Conservation (phyloP, 768 basidiomycete genomes). For the Serendipita sp. region DNA sequence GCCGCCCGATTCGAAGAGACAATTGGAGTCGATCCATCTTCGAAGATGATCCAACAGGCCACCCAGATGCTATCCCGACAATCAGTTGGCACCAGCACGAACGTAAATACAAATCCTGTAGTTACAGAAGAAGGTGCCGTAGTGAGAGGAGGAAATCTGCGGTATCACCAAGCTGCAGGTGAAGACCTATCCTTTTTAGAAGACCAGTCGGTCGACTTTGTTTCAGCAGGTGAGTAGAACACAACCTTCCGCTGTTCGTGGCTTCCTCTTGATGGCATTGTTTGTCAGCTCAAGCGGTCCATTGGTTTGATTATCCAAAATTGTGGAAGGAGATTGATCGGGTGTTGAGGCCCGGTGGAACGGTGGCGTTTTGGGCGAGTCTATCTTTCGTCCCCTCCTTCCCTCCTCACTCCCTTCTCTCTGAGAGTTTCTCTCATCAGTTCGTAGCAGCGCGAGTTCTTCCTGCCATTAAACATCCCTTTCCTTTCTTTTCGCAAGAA, state of each 20-base stretch:
- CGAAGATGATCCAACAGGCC: slow-evolving; percentile 50
- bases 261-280: background rate
- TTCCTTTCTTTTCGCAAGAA: no score
- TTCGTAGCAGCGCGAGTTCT: no score
- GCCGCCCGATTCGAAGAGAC: slow-evolving; percentile 37
- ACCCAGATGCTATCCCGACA: slow-evolving; percentile 13
- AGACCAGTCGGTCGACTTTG: slow-evolving; percentile 43
- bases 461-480: no score
- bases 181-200: slow-evolving; percentile 39
- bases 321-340: slow-evolving; percentile 54
- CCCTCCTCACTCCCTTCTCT: background rate
- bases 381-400: background rate
- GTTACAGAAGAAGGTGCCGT: no score
- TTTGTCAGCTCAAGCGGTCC: slow-evolving; percentile 52
- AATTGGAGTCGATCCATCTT: slow-evolving; percentile 60
- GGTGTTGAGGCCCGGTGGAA: slow-evolving; percentile 44
- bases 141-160: slow-evolving; percentile 13
- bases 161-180: slow-evolving; percentile 27
- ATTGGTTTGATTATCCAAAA: slow-evolving; percentile 66
- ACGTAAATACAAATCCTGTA: no score
- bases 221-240: slow-evolving; percentile 39
- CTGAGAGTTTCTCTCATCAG: background rate
- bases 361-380: slow-evolving; percentile 58
- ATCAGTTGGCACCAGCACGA: background rate
- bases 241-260: background rate